Conservation (phyloP, 768 basidiomycete genomes). For the Tricholoma terreum region DNA sequence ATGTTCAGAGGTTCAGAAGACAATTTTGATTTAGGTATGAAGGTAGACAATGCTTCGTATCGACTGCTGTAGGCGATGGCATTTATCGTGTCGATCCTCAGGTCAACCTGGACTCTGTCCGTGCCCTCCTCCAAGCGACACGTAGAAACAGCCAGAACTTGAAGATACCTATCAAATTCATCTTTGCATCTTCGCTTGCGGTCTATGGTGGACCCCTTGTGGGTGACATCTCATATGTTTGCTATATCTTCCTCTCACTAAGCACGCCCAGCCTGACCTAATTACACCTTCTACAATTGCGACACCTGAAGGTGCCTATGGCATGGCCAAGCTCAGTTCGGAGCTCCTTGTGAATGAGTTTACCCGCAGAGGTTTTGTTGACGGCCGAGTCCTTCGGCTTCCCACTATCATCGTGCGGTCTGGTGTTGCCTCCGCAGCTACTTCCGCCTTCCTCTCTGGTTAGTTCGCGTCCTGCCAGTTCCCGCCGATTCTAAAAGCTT, state of each 20-base stretch:
- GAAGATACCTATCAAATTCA: slow-evolving; percentile 41
- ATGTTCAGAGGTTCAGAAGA: slow-evolving; percentile 64
- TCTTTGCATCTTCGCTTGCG: slow-evolving; percentile 57
- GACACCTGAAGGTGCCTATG: slow-evolving; percentile 55
- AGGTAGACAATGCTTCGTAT: slow-evolving; percentile 22
- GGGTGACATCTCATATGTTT: not conserved
- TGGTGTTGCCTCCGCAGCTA: slow-evolving; percentile 51
- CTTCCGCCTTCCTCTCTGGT: slow-evolving; percentile 57
- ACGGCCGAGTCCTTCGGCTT: slow-evolving; percentile 57
- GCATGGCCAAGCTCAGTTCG: slow-evolving; percentile 52
- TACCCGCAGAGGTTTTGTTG: slow-evolving; percentile 52
- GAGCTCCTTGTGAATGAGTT: slow-evolving; percentile 62
- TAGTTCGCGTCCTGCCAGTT: slow-evolving; percentile 6
- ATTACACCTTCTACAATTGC: slow-evolving; percentile 48
- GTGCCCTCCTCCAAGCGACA: slow-evolving; percentile 38
- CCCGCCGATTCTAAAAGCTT: not conserved
- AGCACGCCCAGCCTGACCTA: slow-evolving; percentile 35
- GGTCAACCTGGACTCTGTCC: slow-evolving; percentile 59
- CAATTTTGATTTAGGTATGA: slow-evolving; percentile 54
- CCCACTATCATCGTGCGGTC: slow-evolving; percentile 59
- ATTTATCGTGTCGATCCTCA: slow-evolving; percentile 15
- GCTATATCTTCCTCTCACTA: not conserved
- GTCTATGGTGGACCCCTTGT: slow-evolving; percentile 57
- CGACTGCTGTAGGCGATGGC: not conserved
- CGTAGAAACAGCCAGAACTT: slow-evolving; percentile 27